Evolutionary conservation across 306 rosid species (phyloP).

Genomic region (Pterocarpus macrocarpus): DNA sequence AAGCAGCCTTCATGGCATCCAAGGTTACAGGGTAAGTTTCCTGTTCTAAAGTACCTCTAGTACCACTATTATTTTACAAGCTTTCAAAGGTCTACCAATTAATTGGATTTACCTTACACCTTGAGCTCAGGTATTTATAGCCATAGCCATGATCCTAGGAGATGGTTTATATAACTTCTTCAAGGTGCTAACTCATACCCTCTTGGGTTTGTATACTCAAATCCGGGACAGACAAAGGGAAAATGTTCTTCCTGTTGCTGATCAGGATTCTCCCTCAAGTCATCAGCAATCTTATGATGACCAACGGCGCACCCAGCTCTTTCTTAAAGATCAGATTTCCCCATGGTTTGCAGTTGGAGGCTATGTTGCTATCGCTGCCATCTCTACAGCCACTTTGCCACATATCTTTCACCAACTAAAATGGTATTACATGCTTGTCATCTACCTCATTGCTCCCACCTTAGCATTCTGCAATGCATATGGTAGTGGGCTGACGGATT

Average conservation of each 20-base stretch:
- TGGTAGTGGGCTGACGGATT: constrained; percentile 63
- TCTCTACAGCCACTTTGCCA: constrained; percentile 56
- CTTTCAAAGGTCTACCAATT: neutral
- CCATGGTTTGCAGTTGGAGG: constrained; percentile 58
- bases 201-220: constrained; percentile 50
- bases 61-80: neutral
- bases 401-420: constrained; percentile 56
- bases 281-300: constrained; percentile 53
- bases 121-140: constrained; percentile 61
- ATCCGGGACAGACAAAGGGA: constrained; percentile 35
- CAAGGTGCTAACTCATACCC: constrained; percentile 55
- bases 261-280: constrained; percentile 39
- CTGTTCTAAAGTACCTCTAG: neutral
- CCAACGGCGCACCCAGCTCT: constrained; percentile 57
- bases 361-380: constrained; percentile 59
- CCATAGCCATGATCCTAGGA: constrained; percentile 63
- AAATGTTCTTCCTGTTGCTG: constrained; percentile 57
- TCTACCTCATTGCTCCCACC: constrained; percentile 63
- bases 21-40: constrained; percentile 61
- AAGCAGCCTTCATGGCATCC: constrained; percentile 49
- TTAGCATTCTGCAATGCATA: constrained; percentile 68
- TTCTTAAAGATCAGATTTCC: constrained; percentile 66
- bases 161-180: constrained; percentile 66
- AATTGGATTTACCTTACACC: constrained; percentile 33
- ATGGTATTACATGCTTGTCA: constrained; percentile 61